Base-by-base conservation (phyloP, 2,329 filamentous ascomycete genomes). In the Penicillium sp. region DNA sequence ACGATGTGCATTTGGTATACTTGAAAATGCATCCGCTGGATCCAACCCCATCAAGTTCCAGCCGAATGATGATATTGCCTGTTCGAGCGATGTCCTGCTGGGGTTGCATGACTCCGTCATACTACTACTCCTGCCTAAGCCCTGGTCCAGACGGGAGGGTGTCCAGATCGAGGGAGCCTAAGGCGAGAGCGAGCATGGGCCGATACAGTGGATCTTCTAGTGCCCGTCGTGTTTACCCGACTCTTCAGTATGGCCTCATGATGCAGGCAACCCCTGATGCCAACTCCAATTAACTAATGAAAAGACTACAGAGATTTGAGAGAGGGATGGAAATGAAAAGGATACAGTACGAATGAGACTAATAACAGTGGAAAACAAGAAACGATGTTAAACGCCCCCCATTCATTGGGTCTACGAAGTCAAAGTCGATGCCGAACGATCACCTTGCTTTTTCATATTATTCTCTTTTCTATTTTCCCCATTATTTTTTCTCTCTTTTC, bases 51-150 rank as follows among this genome's bases (percentile, higher is more conserved):
- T n/a, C 31, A 49, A 49, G 9, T 49, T 49, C 46, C 31, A 49
- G 10, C n/a, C 22, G 22, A 24, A 35, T n/a, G 35, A 18, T 47
- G 46, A 13, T n/a, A 46, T 46, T 46, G 27, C 46, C 31, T 22
- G 31, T 49, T 14, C 46, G 6, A 33, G 44, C 44, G 16, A 27
- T 33, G 16, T 33, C 31, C 19, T 47, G 44, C 44, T 47, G 27
- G 24, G 31, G 46, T 35, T 49, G 46, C 46, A 49, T 49, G 46
- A 49, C 46, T 19, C 27, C 46, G 46, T 49, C 46, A 49, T 49
- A 49, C 46, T 33, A 27, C 7, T 13, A 41, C 39, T 41, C n/a
- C 39, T 39, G 36, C 14, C 19, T 6, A 22, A 35, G 27, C 31
- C 46, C 46, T 49, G 33, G 27, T 35, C 46, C 13, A 14, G 4